Evolutionary conservation across 768 basidiomycete genomes (phyloP), one percentile per base, ranked within the genome.

Genomic region (Naganishia vaughanmartiniae): DNA sequence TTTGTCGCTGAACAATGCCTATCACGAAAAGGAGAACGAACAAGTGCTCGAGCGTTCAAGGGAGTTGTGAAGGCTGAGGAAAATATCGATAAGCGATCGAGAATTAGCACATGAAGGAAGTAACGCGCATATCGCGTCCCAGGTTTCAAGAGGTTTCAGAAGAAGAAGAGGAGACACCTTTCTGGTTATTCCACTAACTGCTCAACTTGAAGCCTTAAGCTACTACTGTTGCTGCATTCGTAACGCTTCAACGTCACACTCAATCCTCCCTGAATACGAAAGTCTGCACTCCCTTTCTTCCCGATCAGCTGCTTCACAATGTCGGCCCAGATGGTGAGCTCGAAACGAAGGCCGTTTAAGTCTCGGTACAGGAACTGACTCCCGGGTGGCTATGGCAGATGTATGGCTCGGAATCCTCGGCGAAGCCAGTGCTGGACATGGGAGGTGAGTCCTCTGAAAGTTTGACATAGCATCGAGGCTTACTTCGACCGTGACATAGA

Each of bases 401-500:
- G 72, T 73, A 73, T 42, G 69, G 69, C 45, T 53, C 54, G 34
- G 57, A 70, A 33, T 66, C 72, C 24, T 54, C 69, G 14, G 72
- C 70, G 42, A 73, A 73, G 39, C 72, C 72, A 26, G 68, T 70
- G 2, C 65, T 73, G 4, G 72, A 73, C 45, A 54, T 70, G 12
- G 72, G 66, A 42, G 68, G 68, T 68, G 30, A 65, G 66, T 70
- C 10, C 0, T 4, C 46, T 11, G 3, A 28, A 42, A 24, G 12
- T 2, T 4, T 30, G 30, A 19, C 14, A 4, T 4, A 28, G 33
- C 21, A 54, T 24, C 11, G 60, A 11, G 45, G 21, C 33, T 54
- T n/a, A 54, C 21, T 7, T 9, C 34, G 6, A 31, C 26, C 33
- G 19, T 19, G 21, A 46, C 0, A 45, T 69, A 83, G 90, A 89